These are phyloP conservation scores for Saccharum officinarum DNA, from an alignment of 176 grass and related monocot species.

Conservation along the genomic window DNA sequence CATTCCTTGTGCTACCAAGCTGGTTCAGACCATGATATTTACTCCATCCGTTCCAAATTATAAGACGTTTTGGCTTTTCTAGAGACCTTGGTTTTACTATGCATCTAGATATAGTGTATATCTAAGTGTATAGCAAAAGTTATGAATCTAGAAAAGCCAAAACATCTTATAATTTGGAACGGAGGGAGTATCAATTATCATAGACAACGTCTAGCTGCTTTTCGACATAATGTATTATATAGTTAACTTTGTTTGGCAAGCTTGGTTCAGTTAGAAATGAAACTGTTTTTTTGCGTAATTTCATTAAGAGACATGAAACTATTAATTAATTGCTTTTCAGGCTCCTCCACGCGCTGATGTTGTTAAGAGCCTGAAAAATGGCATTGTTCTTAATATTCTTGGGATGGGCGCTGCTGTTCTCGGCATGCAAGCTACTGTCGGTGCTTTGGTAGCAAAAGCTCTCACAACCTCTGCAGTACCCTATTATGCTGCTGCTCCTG, in stretches of 20 bases:
- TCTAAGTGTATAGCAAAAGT: too few relatives aligned
- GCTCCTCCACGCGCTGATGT: conserved; percentile 91
- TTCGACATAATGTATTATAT: neutral
- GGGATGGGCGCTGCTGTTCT: conserved; percentile 93
- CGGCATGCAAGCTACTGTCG: conserved; percentile 97
- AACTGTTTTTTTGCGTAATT: neutral
- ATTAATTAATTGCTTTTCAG: conserved; percentile 44
- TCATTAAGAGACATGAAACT: neutral
- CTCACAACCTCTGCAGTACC: conserved; percentile 82
- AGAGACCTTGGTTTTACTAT: too few relatives aligned
- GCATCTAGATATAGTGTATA: too few relatives aligned
- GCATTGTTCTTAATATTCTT: conserved; percentile 73
- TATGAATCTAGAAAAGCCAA: too few relatives aligned
- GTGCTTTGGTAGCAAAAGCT: conserved; percentile 90
- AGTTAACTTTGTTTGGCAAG: neutral
- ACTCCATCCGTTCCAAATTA: neutral
- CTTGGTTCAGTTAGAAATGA: neutral
- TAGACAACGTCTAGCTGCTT: neutral
- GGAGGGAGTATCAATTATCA: neutral
- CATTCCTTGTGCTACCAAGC: neutral
- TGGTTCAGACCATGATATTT: neutral
- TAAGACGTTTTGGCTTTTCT: too few relatives aligned
- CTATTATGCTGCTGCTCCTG: conserved; percentile 58
- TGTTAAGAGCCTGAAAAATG: conserved; percentile 93
- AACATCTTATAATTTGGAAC: too few relatives aligned